These are phyloP conservation scores for Ustilago bromivora DNA, from an alignment of 1,284 basidiomycete species.

Conservation along the genomic window DNA sequence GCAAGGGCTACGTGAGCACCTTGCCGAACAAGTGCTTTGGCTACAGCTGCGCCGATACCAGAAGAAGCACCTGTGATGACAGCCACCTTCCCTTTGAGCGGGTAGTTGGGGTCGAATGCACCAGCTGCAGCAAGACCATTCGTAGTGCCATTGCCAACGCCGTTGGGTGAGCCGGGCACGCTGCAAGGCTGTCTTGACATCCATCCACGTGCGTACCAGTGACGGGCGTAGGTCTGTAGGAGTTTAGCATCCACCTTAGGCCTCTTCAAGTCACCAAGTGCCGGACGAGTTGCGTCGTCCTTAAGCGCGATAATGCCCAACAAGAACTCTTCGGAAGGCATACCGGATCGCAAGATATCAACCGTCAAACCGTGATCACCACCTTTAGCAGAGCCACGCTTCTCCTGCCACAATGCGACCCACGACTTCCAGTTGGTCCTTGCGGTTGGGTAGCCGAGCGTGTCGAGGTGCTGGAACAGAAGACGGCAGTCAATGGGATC, in stretches of 20 bases:
- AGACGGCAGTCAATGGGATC: constrained; percentile 57
- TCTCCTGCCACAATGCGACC: constrained; percentile 64
- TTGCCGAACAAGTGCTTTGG: constrained; percentile 52
- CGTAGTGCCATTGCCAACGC: constrained; percentile 15
- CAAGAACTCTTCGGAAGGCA: constrained; percentile 63
- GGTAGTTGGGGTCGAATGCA: constrained; percentile 41
- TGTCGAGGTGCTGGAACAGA: constrained; percentile 60
- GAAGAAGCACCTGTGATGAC: constrained; percentile 70
- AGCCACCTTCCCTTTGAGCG: constrained; percentile 66
- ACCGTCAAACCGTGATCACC: constrained; percentile 60
- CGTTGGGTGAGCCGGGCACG: constrained; percentile 34
- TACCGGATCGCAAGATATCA: constrained; percentile 64
- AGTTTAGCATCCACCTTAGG: constrained; percentile 62
- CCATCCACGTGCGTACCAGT: constrained; percentile 68
- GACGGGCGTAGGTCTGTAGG: constrained; percentile 63
- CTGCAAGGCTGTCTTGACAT: constrained; percentile 48
- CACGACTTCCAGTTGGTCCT: constrained; percentile 63
- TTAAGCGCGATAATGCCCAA: constrained; percentile 60
- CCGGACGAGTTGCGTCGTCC: constrained; percentile 61
- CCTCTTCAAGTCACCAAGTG: constrained; percentile 45
- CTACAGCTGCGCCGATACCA: constrained; percentile 70
- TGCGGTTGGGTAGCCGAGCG: constrained; percentile 62
- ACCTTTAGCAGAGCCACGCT: constrained; percentile 46
- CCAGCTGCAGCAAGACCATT: constrained; percentile 24
- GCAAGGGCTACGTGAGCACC: constrained; percentile 55